Evolutionary conservation across 148 eudicot species (phyloP), one percentile per base, ranked within the genome.

Genomic region (Nepenthes gracilis): DNA sequence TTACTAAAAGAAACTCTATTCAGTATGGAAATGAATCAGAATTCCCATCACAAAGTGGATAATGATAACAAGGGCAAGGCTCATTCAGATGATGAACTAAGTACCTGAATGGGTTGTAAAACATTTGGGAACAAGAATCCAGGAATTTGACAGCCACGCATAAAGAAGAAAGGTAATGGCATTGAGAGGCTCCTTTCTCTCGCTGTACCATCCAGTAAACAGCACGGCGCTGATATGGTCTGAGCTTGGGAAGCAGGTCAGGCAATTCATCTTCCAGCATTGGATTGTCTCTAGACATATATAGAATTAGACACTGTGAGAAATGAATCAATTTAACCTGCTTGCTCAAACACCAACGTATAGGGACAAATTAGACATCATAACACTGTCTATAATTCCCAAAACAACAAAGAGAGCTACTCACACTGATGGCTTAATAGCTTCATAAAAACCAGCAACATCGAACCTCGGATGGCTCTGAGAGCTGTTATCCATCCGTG

Each of bases 181-280:
- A 65, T 36, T 54, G 64, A 63, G 72, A 67, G 65, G 70, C 70
- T 67, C 76, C 82, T 76, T 80, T 89, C 79, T 93, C 99, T 35
- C 97, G 76, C 57, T 84, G 82, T 56, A 83, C 75, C 99, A 93
- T 93, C 99, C 99, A 93, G 70, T 76, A 78, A 68, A 82, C 92
- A 76, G 99, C 99, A 47, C 99, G 89, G 43, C 84, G 84, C 70
- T 93, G 99, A 83, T 93, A 93, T 35, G 99, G 97, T 69, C 99
- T 85, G 68, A 93, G 95, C 77, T 82, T 84, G 34, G 95, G 88
- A 66, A 89, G 69, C 80, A 93, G 76, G 65, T 80, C 82, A 58
- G 86, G 95, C 68, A 89, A 72, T 68, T 78, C 74, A 72, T 65
- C 80, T 55, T 75, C 85, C 74, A 93, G 71, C 87, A 83, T 76